Percentiles rank a stretch among this genome's conserved stretches.
Conservation (phyloP, 169 alveolate species). For the Plasmodium knowlesi region DNA sequence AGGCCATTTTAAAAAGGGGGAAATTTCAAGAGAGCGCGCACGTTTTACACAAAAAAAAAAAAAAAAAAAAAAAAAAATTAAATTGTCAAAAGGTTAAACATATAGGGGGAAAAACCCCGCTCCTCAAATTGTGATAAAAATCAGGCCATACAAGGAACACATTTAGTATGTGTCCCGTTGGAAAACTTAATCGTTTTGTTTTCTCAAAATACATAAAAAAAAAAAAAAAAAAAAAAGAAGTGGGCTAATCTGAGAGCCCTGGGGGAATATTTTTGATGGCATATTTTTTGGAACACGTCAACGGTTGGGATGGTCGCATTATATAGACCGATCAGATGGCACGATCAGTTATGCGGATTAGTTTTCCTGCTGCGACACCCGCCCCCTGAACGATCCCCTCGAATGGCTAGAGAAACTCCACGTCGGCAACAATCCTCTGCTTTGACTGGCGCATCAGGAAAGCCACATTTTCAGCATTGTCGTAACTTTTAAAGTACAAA, state of each 20-base stretch:
- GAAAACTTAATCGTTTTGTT: not conserved
- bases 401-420: not conserved
- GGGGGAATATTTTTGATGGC: not conserved
- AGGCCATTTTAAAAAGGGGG: not conserved
- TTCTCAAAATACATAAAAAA: slow-evolving; percentile 6
- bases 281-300: not conserved
- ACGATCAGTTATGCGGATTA: not conserved
- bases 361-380: not conserved
- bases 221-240: not conserved
- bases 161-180: not conserved
- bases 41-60: not conserved
- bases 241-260: not conserved
- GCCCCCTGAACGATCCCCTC: not conserved
- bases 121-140: not conserved
- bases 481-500: slow-evolving; percentile 61
- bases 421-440: slow-evolving; percentile 58
- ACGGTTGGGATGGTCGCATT: not conserved
- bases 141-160: not conserved
- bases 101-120: not conserved
- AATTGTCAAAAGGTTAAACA: not conserved
- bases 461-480: slow-evolving; percentile 69
- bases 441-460: slow-evolving; percentile 60
- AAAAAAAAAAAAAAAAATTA: not conserved
- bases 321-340: not conserved
- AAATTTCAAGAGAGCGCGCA: not conserved